These are phyloP conservation scores for Stylosanthes scabra DNA, from an alignment of 331 rosid species.

Conservation along the genomic window DNA sequence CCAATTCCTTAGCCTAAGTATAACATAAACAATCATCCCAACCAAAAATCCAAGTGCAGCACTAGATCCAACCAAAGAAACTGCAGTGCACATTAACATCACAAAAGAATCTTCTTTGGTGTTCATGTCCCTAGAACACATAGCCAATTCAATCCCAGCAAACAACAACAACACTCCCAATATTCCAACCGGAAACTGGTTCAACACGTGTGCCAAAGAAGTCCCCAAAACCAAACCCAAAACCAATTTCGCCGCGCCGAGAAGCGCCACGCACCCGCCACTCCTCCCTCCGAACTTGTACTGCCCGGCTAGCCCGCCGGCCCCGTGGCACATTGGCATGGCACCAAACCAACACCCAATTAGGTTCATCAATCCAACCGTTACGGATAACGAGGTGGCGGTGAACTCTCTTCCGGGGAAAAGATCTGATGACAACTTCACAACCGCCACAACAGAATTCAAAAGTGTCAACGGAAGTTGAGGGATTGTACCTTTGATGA, in stretches of 20 bases:
- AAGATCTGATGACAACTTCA: constrained; percentile 72
- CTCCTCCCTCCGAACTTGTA: constrained; percentile 45
- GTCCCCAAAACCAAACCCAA: constrained; percentile 41
- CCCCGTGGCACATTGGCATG: constrained; percentile 83
- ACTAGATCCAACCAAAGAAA: constrained; percentile 45
- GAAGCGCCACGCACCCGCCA: constrained; percentile 43
- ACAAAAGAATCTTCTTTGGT: constrained; percentile 41
- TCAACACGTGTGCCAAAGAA: constrained; percentile 39
- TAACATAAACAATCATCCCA: constrained; percentile 37
- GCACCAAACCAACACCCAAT: constrained; percentile 88
- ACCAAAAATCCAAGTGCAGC: constrained; percentile 45
- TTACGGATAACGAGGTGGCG: constrained; percentile 67
- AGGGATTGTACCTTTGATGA: constrained; percentile 58
- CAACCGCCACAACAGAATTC: constrained; percentile 79
- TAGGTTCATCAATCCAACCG: constrained; percentile 83
- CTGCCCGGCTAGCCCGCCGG: constrained; percentile 57
- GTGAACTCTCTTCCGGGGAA: constrained; percentile 73
- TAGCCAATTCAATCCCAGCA: constrained; percentile 47
- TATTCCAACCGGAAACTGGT: constrained; percentile 38
- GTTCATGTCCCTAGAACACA: constrained; percentile 51
- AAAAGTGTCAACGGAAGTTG: constrained; percentile 63
- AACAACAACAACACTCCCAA: constrained; percentile 40
- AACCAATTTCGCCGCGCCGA: constrained; percentile 35
- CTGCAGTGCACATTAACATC: constrained; percentile 39
- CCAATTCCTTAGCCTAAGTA: constrained; percentile 41